Conservation (phyloP, 768 basidiomycete species). For the Tricholoma furcatifolium region DNA sequence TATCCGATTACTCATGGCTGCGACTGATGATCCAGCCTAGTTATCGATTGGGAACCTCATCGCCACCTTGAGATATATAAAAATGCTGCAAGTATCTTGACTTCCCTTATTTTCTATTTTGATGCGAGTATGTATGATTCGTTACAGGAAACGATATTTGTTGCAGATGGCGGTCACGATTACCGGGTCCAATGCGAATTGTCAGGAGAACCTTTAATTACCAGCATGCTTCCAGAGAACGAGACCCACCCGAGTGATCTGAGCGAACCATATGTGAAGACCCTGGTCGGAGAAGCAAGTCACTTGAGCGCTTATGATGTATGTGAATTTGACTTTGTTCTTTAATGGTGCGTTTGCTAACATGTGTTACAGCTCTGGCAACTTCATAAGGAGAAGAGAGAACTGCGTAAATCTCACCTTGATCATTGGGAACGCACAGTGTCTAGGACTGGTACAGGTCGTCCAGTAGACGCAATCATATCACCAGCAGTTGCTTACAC, state of each 20-base stretch:
- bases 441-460: constrained; percentile 53
- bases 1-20: constrained; percentile 6
- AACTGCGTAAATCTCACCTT: constrained; percentile 57
- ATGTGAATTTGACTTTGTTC: constrained; percentile 4
- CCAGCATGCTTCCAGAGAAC: constrained; percentile 44
- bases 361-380: constrained; percentile 57
- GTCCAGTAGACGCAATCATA: constrained; percentile 75
- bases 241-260: constrained; percentile 24
- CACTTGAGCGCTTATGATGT: constrained; percentile 44
- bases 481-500: constrained; percentile 58
- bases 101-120: background rate
- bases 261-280: constrained; percentile 42
- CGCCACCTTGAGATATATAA: constrained; percentile 37
- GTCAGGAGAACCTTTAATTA: constrained; percentile 57
- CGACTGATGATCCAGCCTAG: constrained; percentile 27
- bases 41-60: constrained; percentile 63
- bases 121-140: background rate
- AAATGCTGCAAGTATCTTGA: too few species aligned
- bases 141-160: constrained; percentile 47
- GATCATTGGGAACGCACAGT: constrained; percentile 60
- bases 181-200: constrained; percentile 37
- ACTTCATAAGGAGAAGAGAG: constrained; percentile 49
- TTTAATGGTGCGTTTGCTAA: constrained; percentile 12
- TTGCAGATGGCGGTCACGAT: constrained; percentile 52
- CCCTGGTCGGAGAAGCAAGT: constrained; percentile 42